These are phyloP conservation scores for Phytophthora quininea DNA, from an alignment of 352 stramenopile species.

Conservation along the genomic window DNA sequence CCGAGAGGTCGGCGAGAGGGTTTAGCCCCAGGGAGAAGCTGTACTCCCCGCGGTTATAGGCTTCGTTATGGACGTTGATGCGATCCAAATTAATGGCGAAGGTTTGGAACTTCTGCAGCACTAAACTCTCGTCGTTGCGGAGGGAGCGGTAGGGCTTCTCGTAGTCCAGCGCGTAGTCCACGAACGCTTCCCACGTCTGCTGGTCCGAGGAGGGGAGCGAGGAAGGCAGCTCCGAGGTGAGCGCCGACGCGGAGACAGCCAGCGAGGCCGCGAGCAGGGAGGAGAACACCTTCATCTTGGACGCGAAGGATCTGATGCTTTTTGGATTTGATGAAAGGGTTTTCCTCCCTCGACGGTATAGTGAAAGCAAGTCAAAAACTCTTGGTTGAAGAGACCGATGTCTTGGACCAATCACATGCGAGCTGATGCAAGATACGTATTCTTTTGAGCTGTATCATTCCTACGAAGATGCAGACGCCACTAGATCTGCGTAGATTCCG, in stretches of 20 bases:
- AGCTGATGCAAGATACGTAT: too few relatives aligned
- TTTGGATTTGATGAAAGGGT: conserved; percentile 7
- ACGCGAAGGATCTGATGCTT: conserved; percentile 4
- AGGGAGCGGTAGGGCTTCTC: conserved; percentile 52
- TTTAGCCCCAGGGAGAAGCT: conserved; percentile 62
- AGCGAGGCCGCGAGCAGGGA: conserved; percentile 11
- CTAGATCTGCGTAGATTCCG: conserved; percentile 43
- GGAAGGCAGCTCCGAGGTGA: conserved; percentile 24
- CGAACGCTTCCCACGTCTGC: conserved; percentile 50
- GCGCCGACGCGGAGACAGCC: conserved; percentile 2
- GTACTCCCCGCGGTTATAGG: conserved; percentile 48
- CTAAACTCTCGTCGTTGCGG: conserved; percentile 43
- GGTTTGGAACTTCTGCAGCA: conserved; percentile 47
- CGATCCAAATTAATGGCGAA: conserved; percentile 59
- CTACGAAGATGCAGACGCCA: conserved; percentile 17
- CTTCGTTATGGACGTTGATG: conserved; percentile 57
- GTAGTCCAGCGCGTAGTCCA: conserved; percentile 63
- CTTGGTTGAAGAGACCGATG: neutral
- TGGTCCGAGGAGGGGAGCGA: conserved; percentile 24
- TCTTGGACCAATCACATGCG: conserved; percentile 13
- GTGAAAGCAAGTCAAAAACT: conserved; percentile 1
- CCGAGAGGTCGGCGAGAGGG: conserved; percentile 42
- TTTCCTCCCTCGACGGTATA: neutral
- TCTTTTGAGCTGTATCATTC: too few relatives aligned
- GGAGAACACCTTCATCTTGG: conserved; percentile 33